Conservation (phyloP, 345 rosid species). For the Boechera retrofracta region DNA sequence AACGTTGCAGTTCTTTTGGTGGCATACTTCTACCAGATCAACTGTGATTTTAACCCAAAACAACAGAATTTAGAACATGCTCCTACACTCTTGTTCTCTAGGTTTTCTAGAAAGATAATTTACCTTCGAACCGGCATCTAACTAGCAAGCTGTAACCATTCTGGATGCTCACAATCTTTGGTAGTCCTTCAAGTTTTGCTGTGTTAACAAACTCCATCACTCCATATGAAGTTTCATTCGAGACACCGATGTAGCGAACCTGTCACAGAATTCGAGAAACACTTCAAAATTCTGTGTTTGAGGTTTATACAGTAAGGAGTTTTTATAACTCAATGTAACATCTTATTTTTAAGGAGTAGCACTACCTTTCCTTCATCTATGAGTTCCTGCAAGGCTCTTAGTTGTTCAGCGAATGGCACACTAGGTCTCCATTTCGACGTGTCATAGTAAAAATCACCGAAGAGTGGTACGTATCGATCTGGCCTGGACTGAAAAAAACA, state of each 20-base stretch:
- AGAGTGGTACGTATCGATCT: conserved; percentile 89
- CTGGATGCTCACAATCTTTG: conserved; percentile 92
- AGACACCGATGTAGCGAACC: conserved; percentile 90
- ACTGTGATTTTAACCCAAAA: conserved; percentile 51
- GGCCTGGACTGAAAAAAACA: conserved; percentile 68
- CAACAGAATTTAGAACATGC: conserved; percentile 9
- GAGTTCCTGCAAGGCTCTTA: conserved; percentile 76
- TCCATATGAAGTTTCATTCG: conserved; percentile 91
- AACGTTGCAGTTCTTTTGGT: conserved; percentile 79
- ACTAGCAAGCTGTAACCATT: conserved; percentile 81
- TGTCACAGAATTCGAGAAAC: conserved; percentile 34
- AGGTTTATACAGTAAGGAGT: background rate
- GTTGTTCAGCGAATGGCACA: conserved; percentile 80
- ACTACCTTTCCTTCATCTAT: conserved; percentile 88
- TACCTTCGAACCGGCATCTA: conserved; percentile 72
- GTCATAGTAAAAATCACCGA: conserved; percentile 72
- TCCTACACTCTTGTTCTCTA: background rate
- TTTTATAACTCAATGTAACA: conserved; percentile 10
- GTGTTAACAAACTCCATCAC: conserved; percentile 95
- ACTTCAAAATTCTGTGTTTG: conserved; percentile 9
- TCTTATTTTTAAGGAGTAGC: conserved; percentile 12
- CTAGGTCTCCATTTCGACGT: conserved; percentile 81
- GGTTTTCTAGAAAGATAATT: background rate
- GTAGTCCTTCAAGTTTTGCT: conserved; percentile 77
- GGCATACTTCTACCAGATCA: conserved; percentile 93